These are phyloP conservation scores for Blastobotrys aristatus DNA, from an alignment of 1,139 yeast species.

Conservation along the genomic window DNA sequence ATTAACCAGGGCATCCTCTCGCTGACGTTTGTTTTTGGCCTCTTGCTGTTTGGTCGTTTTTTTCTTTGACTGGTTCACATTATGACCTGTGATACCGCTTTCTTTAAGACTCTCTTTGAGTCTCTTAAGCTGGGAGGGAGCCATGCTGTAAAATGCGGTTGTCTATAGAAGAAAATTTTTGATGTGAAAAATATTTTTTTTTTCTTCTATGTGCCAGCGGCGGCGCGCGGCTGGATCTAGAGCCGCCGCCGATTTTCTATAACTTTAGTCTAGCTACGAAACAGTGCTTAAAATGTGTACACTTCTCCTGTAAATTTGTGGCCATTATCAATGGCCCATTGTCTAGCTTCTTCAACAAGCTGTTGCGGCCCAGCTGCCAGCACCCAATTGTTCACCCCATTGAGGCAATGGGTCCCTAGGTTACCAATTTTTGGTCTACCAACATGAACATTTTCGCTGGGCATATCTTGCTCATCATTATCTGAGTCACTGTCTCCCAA, in stretches of 20 bases:
- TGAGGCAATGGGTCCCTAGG: not conserved
- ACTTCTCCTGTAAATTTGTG: constrained; percentile 44
- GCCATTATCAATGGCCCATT: constrained; percentile 40
- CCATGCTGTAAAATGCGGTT: too few species aligned
- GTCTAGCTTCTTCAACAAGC: constrained; percentile 45
- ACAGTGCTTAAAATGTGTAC: constrained; percentile 15
- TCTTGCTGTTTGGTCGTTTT: constrained; percentile 39
- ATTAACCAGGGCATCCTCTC: constrained; percentile 48
- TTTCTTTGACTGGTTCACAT: constrained; percentile 55
- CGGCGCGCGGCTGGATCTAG: not conserved
- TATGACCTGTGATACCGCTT: constrained; percentile 78
- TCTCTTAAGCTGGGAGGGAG: constrained; percentile 68
- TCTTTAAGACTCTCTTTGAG: constrained; percentile 71
- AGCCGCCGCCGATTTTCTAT: not conserved
- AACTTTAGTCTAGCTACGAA: not conserved
- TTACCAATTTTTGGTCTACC: constrained; percentile 30
- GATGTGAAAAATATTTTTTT: not conserved
- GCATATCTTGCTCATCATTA: too few species aligned
- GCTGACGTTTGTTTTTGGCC: constrained; percentile 47
- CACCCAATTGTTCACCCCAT: constrained; percentile 40
- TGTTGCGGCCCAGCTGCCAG: constrained; percentile 68
- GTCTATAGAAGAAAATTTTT: constrained; percentile 1
- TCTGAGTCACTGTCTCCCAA: constrained; percentile 12
- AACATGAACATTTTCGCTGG: too few species aligned
- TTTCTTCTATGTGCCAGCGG: not conserved